Evolutionary conservation across 495 filamentous ascomycete genomes (phyloP).

Genomic region (Aspergillus coremiiformis): DNA sequence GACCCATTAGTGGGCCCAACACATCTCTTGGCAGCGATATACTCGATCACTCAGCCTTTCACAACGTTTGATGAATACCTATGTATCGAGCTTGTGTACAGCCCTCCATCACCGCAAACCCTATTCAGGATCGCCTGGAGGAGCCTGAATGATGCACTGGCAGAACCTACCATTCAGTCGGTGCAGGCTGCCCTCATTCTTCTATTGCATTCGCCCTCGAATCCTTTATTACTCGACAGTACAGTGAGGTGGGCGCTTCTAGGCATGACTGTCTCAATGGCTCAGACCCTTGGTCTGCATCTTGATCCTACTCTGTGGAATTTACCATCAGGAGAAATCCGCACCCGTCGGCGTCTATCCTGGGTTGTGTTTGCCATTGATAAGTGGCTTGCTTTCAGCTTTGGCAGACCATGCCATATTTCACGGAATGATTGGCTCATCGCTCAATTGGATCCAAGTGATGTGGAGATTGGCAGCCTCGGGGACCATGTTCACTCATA

Average conservation of each 20-base stretch:
- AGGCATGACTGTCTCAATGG: slow-evolving; percentile 1
- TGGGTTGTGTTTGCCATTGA: not conserved
- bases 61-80: slow-evolving; percentile 1
- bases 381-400: slow-evolving; percentile 4
- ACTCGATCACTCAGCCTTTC: slow-evolving; percentile 1
- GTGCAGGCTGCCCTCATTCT: slow-evolving; percentile 1
- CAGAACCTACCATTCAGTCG: not conserved
- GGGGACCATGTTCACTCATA: not conserved
- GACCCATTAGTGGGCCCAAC: not conserved
- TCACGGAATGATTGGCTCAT: not conserved
- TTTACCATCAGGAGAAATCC: not conserved
- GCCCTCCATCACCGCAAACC: not conserved
- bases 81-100: slow-evolving; percentile 2
- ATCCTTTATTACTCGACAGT: not conserved
- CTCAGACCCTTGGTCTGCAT: slow-evolving; percentile 1
- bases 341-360: not conserved
- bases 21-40: not conserved
- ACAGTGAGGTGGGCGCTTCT: not conserved
- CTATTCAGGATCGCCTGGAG: not conserved
- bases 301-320: slow-evolving; percentile 1
- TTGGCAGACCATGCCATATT: slow-evolving; percentile 1
- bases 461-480: not conserved
- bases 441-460: not conserved
- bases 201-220: not conserved
- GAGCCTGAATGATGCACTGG: not conserved